Evolutionary conservation across 441 rosid species (phyloP).

Genomic region (Jatropha podagrica): DNA sequence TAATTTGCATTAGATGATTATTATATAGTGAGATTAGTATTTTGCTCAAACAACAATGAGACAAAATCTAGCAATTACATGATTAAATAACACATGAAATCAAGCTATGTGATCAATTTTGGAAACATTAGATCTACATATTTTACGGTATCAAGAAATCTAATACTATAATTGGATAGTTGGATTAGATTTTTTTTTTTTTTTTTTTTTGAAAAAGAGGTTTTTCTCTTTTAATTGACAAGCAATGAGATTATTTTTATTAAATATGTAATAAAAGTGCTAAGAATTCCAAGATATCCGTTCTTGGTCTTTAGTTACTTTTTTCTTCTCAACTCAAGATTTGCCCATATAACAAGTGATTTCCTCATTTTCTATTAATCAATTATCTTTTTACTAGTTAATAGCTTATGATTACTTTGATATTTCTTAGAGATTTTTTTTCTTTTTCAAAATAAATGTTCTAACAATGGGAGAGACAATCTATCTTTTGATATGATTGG

Average conservation of each 20-base stretch:
- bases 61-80: constrained; percentile 4
- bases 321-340: not conserved
- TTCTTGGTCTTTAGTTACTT: not conserved
- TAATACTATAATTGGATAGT: not conserved
- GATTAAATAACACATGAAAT: not conserved
- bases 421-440: too few species aligned
- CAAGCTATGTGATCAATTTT: constrained; percentile 5
- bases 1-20: not conserved
- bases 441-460: too few species aligned
- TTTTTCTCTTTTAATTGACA: not conserved
- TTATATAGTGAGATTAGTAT: not conserved
- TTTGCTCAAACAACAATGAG: not conserved
- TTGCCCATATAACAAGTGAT: too few species aligned
- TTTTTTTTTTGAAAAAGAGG: too few species aligned
- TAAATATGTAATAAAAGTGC: too few species aligned
- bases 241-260: not conserved
- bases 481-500: too few species aligned
- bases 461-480: too few species aligned
- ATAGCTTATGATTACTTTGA: too few species aligned
- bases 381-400: too few species aligned
- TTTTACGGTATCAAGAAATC: not conserved
- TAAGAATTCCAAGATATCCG: not conserved
- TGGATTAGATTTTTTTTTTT: not conserved
- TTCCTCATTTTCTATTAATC: too few species aligned
- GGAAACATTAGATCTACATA: constrained; percentile 5